Evolutionary conservation across 2,329 filamentous ascomycete species (phyloP), one percentile per base, ranked within the genome.

Genomic region (Neonectria ditissima): DNA sequence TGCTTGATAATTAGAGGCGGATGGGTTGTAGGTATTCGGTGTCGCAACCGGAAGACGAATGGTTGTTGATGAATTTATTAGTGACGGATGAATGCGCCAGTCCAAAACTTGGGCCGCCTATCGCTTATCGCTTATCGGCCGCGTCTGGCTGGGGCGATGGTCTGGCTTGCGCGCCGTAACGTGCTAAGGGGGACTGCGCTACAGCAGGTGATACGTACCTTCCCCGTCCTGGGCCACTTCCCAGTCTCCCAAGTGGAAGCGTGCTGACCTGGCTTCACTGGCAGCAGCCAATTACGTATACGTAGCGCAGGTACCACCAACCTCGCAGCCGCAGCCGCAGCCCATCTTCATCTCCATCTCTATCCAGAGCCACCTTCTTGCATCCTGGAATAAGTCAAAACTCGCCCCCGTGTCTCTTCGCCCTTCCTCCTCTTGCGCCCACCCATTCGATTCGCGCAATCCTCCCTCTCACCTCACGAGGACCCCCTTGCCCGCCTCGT

Each of bases 231-330:
- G 14, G 14, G 32, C 9, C 30, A 11, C 30, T 30, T 43, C 59
- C 54, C 43, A 60, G 43, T 56, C 65, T 59, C 56, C 18, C 16
- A n/a, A 41, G 7, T 11, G 16, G 37, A 20, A n/a, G 26, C 47
- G 51, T 68, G 70, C 62, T 72, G 68, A 73, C 66, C 71, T 73
- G 71, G 71, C 71, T 69, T 73, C 71, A 72, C 53, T 37, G 34
- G 34, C 16, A 60, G 63, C 60, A 64, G 51, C 69, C 66, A 72
- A 71, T 73, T 73, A 72, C 71, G 71, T 73, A 73, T 70, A 67
- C 68, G 63, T 59, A 56, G 63, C 28, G 47, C 47, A 50, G 47
- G 56, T 61, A 53, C 50, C 45, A 34, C 47, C 47, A 32, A 50
- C 47, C 37, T 41, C 37, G 37, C 47, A 34, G 28, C 28, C 47